phyloP scores from a whole-genome alignment of 495 filamentous ascomycete genomes.

The Baudoinia panamericana region DNA sequence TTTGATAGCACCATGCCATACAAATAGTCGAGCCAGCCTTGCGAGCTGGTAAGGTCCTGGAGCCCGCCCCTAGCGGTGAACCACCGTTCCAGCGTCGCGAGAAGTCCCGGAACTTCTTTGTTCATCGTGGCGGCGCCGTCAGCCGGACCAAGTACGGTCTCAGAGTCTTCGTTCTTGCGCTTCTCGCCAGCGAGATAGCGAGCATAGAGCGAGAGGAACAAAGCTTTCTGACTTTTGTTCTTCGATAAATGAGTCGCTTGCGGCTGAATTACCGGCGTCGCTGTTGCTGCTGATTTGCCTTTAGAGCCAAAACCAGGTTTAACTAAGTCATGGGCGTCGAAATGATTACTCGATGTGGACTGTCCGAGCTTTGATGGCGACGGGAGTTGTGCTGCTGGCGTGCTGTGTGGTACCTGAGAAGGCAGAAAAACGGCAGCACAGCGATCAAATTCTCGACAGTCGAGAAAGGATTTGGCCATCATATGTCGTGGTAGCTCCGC shows the following conservation, averaged over 20 bases:
- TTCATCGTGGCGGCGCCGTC: slow-evolving; percentile 75
- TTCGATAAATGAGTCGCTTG: slow-evolving; percentile 30
- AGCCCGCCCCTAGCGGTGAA: slow-evolving; percentile 43
- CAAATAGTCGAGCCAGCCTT: slow-evolving; percentile 94
- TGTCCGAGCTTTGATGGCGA: slow-evolving; percentile 2
- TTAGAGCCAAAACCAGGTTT: too few relatives aligned
- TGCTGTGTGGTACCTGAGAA: slow-evolving; percentile 44
- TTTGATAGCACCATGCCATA: slow-evolving; percentile 85
- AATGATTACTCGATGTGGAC: slow-evolving; percentile 15
- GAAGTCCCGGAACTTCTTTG: slow-evolving; percentile 62
- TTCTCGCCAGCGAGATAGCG: slow-evolving; percentile 92
- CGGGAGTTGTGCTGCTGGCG: slow-evolving; percentile 27
- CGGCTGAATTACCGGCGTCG: slow-evolving; percentile 36
- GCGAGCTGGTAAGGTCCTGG: slow-evolving; percentile 41
- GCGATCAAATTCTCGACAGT: slow-evolving; percentile 89
- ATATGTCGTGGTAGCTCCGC: slow-evolving; percentile 72
- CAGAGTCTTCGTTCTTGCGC: slow-evolving; percentile 84
- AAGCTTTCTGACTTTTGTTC: slow-evolving; percentile 67
- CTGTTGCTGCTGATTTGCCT: slow-evolving; percentile 27
- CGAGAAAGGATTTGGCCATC: slow-evolving; percentile 88
- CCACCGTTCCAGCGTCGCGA: slow-evolving; percentile 63
- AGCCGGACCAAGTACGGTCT: slow-evolving; percentile 91
- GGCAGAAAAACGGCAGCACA: slow-evolving; percentile 85
- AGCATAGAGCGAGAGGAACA: slow-evolving; percentile 90
- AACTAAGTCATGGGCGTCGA: too few relatives aligned